Percentiles rank a stretch among this genome's conserved stretches.
Conservation (phyloP, 2,329 filamentous ascomycete species). For the Exophiala aquamarina region DNA sequence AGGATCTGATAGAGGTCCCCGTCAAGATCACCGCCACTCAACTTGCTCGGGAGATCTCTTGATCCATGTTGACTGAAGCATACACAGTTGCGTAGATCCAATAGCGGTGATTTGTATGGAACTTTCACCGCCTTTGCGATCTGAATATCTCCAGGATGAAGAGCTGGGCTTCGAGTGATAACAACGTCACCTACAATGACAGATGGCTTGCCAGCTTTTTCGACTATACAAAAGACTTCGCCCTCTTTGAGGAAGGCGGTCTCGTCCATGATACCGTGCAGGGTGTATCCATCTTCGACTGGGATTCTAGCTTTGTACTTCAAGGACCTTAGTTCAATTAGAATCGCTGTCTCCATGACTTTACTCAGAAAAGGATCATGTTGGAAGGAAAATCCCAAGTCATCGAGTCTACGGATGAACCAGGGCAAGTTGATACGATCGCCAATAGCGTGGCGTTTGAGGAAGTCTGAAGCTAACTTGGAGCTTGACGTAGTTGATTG, state of each 20-base stretch:
- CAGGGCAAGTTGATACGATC: slow-evolving; percentile 59
- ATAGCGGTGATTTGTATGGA: slow-evolving; percentile 61
- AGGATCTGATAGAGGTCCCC: slow-evolving; percentile 81
- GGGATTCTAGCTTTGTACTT: slow-evolving; percentile 79
- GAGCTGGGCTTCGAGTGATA: slow-evolving; percentile 75
- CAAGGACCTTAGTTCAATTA: slow-evolving; percentile 70
- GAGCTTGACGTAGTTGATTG: slow-evolving; percentile 58
- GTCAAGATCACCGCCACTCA: slow-evolving; percentile 81
- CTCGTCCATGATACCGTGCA: slow-evolving; percentile 84
- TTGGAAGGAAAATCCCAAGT: slow-evolving; percentile 64
- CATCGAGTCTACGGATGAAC: slow-evolving; percentile 61
- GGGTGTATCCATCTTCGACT: slow-evolving; percentile 67
- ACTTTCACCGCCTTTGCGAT: slow-evolving; percentile 59
- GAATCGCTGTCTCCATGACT: slow-evolving; percentile 67
- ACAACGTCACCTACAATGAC: slow-evolving; percentile 50
- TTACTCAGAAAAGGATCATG: slow-evolving; percentile 69
- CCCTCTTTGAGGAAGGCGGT: slow-evolving; percentile 65
- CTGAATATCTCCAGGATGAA: slow-evolving; percentile 81
- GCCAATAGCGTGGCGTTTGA: slow-evolving; percentile 63
- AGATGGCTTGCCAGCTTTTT: slow-evolving; percentile 38
- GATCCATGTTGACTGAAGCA: slow-evolving; percentile 71
- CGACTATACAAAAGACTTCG: slow-evolving; percentile 66
- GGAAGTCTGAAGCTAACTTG: slow-evolving; percentile 64
- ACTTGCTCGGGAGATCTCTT: slow-evolving; percentile 73
- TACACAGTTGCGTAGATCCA: slow-evolving; percentile 68